phyloP scores from a whole-genome alignment of 176 grass and related monocot species.

The Hordeum vulgare region DNA sequence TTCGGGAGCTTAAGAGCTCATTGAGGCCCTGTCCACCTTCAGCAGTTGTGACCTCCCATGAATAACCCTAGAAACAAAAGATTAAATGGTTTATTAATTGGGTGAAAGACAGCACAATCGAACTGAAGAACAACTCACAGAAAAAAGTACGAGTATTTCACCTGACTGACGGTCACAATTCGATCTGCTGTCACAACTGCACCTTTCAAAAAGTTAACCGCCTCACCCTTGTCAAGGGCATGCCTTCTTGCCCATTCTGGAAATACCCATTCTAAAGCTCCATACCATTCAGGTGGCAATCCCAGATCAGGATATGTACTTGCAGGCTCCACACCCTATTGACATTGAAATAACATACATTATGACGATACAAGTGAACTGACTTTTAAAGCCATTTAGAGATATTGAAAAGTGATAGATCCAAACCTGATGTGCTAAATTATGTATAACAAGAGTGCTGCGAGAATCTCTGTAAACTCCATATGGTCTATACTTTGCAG shows the following conservation, averaged over 20 bases:
- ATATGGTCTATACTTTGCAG: constrained; percentile 85
- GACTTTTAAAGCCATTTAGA: neutral
- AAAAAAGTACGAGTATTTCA: constrained; percentile 10
- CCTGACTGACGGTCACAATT: constrained; percentile 93
- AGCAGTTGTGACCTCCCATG: constrained; percentile 93
- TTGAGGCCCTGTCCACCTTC: constrained; percentile 94
- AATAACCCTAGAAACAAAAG: constrained; percentile 67
- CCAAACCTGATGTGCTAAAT: constrained; percentile 91
- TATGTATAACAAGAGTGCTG: constrained; percentile 92
- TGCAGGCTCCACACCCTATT: constrained; percentile 88
- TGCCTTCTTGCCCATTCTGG: constrained; percentile 87
- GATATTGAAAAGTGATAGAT: neutral
- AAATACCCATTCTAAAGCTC: constrained; percentile 95
- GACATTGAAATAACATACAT: neutral
- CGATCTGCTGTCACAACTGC: constrained; percentile 93
- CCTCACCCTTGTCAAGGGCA: constrained; percentile 89
- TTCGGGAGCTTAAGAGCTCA: constrained; percentile 74
- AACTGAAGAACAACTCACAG: neutral
- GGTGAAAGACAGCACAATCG: neutral
- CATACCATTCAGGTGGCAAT: constrained; percentile 83
- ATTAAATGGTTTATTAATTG: constrained; percentile 11
- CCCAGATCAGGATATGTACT: constrained; percentile 81
- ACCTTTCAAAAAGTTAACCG: constrained; percentile 92
- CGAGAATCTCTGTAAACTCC: constrained; percentile 92
- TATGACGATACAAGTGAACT: neutral